These are phyloP conservation scores for Globisporangium mamillatum DNA, from an alignment of 352 stramenopile species.

Conservation along the genomic window DNA sequence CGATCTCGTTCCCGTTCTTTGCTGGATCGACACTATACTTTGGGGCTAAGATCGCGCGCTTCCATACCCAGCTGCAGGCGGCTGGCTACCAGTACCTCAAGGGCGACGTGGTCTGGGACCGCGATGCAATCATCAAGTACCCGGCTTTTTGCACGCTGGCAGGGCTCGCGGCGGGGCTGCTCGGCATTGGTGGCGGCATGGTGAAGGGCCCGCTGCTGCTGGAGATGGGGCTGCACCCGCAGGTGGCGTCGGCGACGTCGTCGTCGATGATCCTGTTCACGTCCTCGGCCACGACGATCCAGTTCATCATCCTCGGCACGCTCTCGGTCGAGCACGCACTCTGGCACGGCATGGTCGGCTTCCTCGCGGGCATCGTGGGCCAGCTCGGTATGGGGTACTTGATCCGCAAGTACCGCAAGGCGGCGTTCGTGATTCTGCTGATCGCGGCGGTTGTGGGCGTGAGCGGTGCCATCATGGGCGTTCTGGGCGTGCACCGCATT, in stretches of 20 bases:
- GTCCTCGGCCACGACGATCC: conserved; percentile 93
- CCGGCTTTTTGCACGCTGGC: conserved; percentile 68
- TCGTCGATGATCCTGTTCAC: conserved; percentile 93
- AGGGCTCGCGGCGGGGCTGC: conserved; percentile 64
- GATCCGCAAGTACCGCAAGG: conserved; percentile 89
- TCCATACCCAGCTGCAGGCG: conserved; percentile 56
- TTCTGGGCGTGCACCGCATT: conserved; percentile 58
- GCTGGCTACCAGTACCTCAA: conserved; percentile 92
- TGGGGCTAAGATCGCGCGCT: conserved; percentile 58
- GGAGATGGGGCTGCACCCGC: conserved; percentile 86
- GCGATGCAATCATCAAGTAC: conserved; percentile 84
- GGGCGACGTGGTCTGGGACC: conserved; percentile 95
- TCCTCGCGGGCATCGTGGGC: conserved; percentile 88
- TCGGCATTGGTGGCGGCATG: conserved; percentile 91
- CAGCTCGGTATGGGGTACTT: conserved; percentile 91
- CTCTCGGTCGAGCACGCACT: conserved; percentile 89
- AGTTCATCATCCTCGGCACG: conserved; percentile 93
- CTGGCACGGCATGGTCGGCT: conserved; percentile 90
- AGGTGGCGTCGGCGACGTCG: conserved; percentile 86
- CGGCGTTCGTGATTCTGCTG: conserved; percentile 77
- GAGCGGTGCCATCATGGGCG: conserved; percentile 70
- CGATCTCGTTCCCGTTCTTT: conserved; percentile 73
- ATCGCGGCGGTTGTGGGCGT: conserved; percentile 70
- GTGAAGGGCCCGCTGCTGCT: conserved; percentile 89
- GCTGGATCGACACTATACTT: conserved; percentile 71